Conservation (phyloP, 2,329 filamentous ascomycete species). For the Elsinoe arachidis region DNA sequence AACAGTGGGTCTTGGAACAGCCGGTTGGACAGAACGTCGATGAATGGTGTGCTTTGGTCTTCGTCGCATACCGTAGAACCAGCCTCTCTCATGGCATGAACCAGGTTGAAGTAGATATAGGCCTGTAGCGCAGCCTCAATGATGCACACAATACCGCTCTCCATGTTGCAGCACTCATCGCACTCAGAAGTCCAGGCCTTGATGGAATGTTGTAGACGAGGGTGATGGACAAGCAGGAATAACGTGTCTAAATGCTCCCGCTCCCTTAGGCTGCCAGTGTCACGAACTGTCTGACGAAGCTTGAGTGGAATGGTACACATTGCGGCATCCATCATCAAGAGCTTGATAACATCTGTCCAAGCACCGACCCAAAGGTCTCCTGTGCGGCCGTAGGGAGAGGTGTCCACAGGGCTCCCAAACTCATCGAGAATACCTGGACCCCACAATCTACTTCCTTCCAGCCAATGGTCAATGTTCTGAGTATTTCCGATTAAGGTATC, state of each 20-base stretch:
- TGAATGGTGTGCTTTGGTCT: not conserved
- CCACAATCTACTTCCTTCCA: not conserved
- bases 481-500: not conserved
- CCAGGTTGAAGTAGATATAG: constrained; percentile 3
- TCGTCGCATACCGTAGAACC: not conserved
- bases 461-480: constrained; percentile 2
- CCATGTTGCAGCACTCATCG: constrained; percentile 6
- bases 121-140: not conserved
- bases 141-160: constrained; percentile 2
- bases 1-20: not conserved
- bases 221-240: constrained; percentile 1
- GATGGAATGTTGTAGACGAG: not conserved
- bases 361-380: not conserved
- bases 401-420: not conserved
- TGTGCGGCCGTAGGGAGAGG: not conserved
- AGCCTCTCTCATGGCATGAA: not conserved
- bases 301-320: not conserved
- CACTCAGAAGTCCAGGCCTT: not conserved
- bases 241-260: not conserved
- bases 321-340: constrained; percentile 4
- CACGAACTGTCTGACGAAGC: not conserved
- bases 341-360: not conserved
- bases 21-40: not conserved
- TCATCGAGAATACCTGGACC: not conserved
- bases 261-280: not conserved